Evolutionary conservation across 306 rosid genomes (phyloP).

Genomic region (Ormosia semicastrata): DNA sequence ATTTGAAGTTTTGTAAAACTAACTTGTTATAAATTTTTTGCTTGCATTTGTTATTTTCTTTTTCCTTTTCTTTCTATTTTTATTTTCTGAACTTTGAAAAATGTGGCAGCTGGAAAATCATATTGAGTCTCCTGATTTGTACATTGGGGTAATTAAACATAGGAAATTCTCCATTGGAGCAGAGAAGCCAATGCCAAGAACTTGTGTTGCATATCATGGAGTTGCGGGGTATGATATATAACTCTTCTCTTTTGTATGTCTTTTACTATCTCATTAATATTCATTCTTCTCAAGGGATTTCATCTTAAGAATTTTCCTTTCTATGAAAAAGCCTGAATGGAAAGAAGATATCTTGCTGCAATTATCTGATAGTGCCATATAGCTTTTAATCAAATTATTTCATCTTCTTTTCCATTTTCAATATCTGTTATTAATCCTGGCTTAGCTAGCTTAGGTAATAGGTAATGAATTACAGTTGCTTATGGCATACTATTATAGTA

Average conservation of each 20-base stretch:
- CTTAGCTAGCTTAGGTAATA: neutral
- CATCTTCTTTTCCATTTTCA: neutral
- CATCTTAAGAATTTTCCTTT: neutral
- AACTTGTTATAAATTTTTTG: constrained; percentile 10
- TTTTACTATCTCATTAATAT: constrained; percentile 11
- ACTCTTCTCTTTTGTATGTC: constrained; percentile 4
- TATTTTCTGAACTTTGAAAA: neutral
- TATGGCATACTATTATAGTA: neutral
- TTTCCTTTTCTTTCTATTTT: neutral
- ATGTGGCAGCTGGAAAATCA: constrained; percentile 61
- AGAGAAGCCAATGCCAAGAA: constrained; percentile 51
- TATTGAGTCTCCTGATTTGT: constrained; percentile 57
- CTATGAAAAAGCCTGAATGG: neutral
- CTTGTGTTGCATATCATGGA: constrained; percentile 60
- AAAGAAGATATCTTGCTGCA: neutral
- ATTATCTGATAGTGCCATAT: neutral
- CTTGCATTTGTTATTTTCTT: neutral
- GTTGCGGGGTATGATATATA: constrained; percentile 59
- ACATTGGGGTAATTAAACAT: constrained; percentile 64
- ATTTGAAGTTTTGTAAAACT: neutral
- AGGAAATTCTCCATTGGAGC: constrained; percentile 54
- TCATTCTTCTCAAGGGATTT: neutral
- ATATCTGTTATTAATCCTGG: neutral
- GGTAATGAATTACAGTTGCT: neutral
- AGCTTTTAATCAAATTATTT: neutral